Conservation (phyloP, 805 yeast species). For the Kockiozyma suomiensis region DNA sequence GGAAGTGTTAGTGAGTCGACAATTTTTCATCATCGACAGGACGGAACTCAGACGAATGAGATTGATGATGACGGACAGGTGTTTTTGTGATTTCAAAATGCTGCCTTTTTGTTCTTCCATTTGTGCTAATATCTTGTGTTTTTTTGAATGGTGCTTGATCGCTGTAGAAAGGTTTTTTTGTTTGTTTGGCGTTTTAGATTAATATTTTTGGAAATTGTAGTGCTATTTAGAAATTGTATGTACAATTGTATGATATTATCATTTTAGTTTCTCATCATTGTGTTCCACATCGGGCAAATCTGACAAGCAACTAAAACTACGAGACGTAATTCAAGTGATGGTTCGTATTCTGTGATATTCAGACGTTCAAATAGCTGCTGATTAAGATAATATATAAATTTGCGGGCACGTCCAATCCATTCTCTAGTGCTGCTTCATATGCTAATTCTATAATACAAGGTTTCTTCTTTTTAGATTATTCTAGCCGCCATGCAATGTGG, state of each 20-base stretch:
- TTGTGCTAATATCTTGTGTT: too few species aligned
- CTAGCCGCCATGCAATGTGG: slow-evolving; percentile 93
- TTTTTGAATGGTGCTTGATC: not conserved
- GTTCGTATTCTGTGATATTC: too few species aligned
- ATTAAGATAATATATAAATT: too few species aligned
- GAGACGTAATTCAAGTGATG: not conserved
- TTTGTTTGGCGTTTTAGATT: slow-evolving; percentile 1
- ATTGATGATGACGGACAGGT: slow-evolving; percentile 30
- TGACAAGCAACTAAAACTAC: too few species aligned
- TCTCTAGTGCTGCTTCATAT: too few species aligned
- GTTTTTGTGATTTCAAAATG: slow-evolving; percentile 13
- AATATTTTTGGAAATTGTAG: not conserved
- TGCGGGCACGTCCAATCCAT: too few species aligned
- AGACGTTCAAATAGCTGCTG: too few species aligned
- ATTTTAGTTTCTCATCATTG: not conserved
- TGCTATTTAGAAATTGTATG: not conserved
- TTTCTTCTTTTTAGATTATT: not conserved
- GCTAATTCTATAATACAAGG: not conserved
- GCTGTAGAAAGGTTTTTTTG: not conserved
- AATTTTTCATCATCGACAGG: not conserved
- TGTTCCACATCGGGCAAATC: too few species aligned
- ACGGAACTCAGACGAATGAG: not conserved
- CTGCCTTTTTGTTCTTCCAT: not conserved
- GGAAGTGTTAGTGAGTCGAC: slow-evolving; percentile 19
- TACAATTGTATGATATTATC: not conserved